Evolutionary conservation across 257 asterid genomes (phyloP).

Genomic region (Henckelia pumila): DNA sequence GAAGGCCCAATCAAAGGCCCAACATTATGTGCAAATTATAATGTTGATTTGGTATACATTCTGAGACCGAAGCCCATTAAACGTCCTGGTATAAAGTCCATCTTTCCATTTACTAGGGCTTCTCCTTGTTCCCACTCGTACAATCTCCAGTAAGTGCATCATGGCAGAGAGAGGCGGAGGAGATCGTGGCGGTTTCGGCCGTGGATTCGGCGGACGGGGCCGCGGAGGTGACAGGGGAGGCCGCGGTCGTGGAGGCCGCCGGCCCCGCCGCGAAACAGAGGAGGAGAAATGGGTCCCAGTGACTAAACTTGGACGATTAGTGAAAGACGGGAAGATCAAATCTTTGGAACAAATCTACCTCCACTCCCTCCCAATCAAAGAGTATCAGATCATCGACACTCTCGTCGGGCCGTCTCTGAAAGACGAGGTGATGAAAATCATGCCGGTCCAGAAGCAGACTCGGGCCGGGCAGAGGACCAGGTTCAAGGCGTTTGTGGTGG

Average conservation of each 20-base stretch:
- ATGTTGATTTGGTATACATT: too few relatives aligned
- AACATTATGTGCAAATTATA: too few relatives aligned
- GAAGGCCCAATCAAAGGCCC: too few relatives aligned
- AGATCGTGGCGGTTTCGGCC: slow-evolving; percentile 68
- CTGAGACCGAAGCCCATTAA: too few relatives aligned
- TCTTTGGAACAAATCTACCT: slow-evolving; percentile 79
- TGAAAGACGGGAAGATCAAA: slow-evolving; percentile 55
- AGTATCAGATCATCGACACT: slow-evolving; percentile 66
- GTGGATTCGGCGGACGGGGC: slow-evolving; percentile 71
- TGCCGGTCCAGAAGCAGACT: slow-evolving; percentile 96
- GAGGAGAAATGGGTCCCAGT: slow-evolving; percentile 94
- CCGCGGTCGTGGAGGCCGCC: slow-evolving; percentile 65
- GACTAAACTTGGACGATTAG: slow-evolving; percentile 77
- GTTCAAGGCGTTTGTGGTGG: slow-evolving; percentile 89
- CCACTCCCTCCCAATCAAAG: slow-evolving; percentile 86
- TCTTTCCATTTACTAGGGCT: background rate
- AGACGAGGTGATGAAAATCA: slow-evolving; percentile 91
- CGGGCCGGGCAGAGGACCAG: slow-evolving; percentile 95
- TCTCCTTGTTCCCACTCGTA: background rate
- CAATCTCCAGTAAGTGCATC: background rate
- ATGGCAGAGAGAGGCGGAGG: slow-evolving; percentile 82
- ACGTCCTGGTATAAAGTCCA: background rate
- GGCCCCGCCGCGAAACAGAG: slow-evolving; percentile 72
- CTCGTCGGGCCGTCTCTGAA: slow-evolving; percentile 63
- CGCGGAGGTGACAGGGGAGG: slow-evolving; percentile 57